Base-by-base conservation (phyloP, 441 rosid species). In the Bruguiera hainesii region DNA sequence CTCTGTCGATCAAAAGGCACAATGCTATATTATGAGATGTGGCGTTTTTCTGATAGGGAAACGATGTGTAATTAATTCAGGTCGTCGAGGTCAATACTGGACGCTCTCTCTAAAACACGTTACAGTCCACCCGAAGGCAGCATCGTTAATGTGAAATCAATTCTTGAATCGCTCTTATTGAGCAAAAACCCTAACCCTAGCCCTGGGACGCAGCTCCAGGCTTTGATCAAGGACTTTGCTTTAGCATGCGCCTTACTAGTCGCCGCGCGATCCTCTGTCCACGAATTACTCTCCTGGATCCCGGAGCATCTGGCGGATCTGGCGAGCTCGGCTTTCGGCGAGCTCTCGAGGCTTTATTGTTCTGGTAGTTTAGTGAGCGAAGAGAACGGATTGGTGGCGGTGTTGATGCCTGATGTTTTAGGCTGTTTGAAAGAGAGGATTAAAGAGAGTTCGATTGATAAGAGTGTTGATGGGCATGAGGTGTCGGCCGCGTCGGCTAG, bases 241-340 rank as follows among this genome's bases (percentile, higher is more conserved):
- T 81, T 89, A 31, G 96, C 92, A 11, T 83, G 87, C 72, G 91
- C 96, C 26, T 65, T 90, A 48, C 76, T 93, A 58, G 77, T 83
- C 52, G 74, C 95, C 61, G 76, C 97, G 5, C 77, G 73, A 35
- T 74, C 78, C 37, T 81, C 95, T 3, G 66, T 77, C 63, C 84
- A 86, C 69, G 87, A 84, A 33, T 78, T 80, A 23, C 93, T 93
- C 75, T 78, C 85, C 6, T 93, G 97, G 97, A 81, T 91, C 50
- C 90, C 93, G 0, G 60, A 62, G 26, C 65, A 50, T 64, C 77
- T 87, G 30, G 71, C 80, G 0, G 13, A 19, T 33, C 63, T 66
- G 3, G 88, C 83, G 0, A 76, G 64, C 16, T 73, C 85, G 1
- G 71, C 80, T 8, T 84, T 89, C 51, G 19, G 19, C 1, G 84